Evolutionary conservation across 2,329 filamentous ascomycete genomes (phyloP), one percentile per base, ranked within the genome.

Genomic region (Microcera coccophila): DNA sequence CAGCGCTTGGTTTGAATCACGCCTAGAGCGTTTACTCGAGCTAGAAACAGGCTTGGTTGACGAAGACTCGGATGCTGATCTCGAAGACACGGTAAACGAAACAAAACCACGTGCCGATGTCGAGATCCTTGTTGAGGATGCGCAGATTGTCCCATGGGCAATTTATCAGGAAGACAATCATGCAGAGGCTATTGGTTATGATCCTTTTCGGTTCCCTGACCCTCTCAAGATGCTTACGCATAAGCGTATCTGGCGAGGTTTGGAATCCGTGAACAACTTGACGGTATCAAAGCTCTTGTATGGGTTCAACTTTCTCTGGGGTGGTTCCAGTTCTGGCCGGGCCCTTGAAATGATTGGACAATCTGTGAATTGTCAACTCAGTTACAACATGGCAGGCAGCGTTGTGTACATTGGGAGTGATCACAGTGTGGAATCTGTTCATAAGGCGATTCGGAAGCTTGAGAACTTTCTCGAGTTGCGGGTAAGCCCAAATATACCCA

Each of bases 341-440:
- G n/a, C n/a, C n/a, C n/a, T n/a, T n/a, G n/a, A n/a, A n/a, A n/a
- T n/a, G n/a, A n/a, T n/a, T n/a, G n/a, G n/a, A n/a, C n/a, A n/a
- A n/a, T n/a, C n/a, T 12, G 39, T 39, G 1, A 37, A 44, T 0
- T 64, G 61, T 33, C 20, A 49, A 8, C 40, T 64, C 5, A 56
- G 62, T 1, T 19, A 59, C 44, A 64, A 64, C n/a, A 32, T 62
- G 15, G 45, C 22, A 15, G 50, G 51, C 1, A 53, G 55, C 9
- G 17, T 59, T 9, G 8, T 65, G 3, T 66, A 66, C 12, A 48
- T 66, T 9, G 62, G 57, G 3, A 56, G 56, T 3, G 22, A 46
- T 4, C 11, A 39, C 2, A 37, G 39, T 5, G 11, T 17, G 14
- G 21, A 41, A 5, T 29, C 34, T 7, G 10, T 64, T 12, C 17